Evolutionary conservation across 1,284 basidiomycete genomes (phyloP).

Genomic region (Heterobasidion occidentale): DNA sequence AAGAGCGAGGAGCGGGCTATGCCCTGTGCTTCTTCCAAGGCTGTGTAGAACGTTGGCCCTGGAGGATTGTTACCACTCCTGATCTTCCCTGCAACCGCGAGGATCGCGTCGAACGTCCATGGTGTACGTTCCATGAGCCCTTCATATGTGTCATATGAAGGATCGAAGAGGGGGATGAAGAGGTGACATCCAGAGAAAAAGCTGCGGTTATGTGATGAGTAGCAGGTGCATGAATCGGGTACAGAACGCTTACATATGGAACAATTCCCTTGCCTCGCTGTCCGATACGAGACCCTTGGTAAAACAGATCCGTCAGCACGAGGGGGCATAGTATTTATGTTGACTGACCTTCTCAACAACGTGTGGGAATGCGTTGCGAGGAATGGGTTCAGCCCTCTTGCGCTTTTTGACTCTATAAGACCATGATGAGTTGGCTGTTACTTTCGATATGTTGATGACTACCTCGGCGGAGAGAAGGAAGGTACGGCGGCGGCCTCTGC

Average conservation of each 20-base stretch:
- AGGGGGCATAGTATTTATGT: background rate
- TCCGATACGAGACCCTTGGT: slow-evolving; percentile 69
- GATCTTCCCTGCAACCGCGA: slow-evolving; percentile 88
- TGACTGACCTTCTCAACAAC: slow-evolving; percentile 68
- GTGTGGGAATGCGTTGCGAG: slow-evolving; percentile 77
- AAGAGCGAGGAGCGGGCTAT: slow-evolving; percentile 90
- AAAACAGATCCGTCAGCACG: slow-evolving; percentile 5
- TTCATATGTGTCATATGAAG: slow-evolving; percentile 86
- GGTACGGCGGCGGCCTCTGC: slow-evolving; percentile 83
- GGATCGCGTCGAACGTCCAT: slow-evolving; percentile 87
- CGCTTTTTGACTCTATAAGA: slow-evolving; percentile 70
- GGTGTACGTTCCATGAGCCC: slow-evolving; percentile 83
- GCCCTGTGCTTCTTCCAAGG: slow-evolving; percentile 88
- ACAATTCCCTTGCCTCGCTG: slow-evolving; percentile 71
- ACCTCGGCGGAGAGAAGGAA: slow-evolving; percentile 39
- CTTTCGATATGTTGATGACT: slow-evolving; percentile 4
- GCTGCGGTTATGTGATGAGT: slow-evolving; percentile 36
- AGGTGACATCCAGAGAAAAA: slow-evolving; percentile 96
- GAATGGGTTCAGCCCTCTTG: slow-evolving; percentile 80
- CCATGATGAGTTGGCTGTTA: background rate
- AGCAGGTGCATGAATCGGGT: slow-evolving; percentile 3
- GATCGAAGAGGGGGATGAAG: slow-evolving; percentile 91
- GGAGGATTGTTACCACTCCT: slow-evolving; percentile 83
- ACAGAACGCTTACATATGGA: slow-evolving; percentile 55
- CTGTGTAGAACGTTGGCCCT: slow-evolving; percentile 80